Evolutionary conservation across 495 filamentous ascomycete species (phyloP), one percentile per base, ranked within the genome.

Genomic region (Xylona heveae): DNA sequence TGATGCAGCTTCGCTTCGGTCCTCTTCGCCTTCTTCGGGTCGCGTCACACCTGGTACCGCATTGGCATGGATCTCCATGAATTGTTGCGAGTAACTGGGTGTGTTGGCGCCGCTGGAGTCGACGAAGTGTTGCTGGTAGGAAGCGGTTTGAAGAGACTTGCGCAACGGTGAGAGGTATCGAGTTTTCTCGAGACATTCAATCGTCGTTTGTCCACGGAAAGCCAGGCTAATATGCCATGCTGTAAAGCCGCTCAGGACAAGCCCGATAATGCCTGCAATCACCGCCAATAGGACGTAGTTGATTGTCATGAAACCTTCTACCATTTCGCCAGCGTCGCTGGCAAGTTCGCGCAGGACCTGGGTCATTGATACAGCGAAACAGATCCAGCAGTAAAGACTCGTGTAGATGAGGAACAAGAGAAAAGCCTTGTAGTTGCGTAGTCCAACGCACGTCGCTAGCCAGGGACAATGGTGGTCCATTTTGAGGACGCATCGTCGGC

Each of bases 391-490:
- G 58, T 90, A 93, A 9, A 92, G 30, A 10, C 70, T 77, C 6
- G 79, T 81, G 48, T 97, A 95, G 33, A 90, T 74, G 17, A 97
- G 63, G 52, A 97, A 97, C 6, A 95, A 63, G 22, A 97, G 47
- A 49, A 97, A 97, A 4, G 83, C 62, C 51, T 95, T 95, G 60
- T 94, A 91, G 53, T 95, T 97, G 43, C 69, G 64, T 35, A 97
- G 54, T 16, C 90, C 90, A 28, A 97, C 76, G 47, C 88, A 97
- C 2, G 80, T 94, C 13, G 90, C 88, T 29, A 95, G 63, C 88
- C 88, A 97, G 4, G 88, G 88, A 44, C 88, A 97, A 55, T 97
- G 88, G 51, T 97, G 88, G 50, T 97, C 88, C 88, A 97, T 97
- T 55, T 95, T 95, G 46, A 95, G 59, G 7, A 97, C 85, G 49